Percentiles rank a stretch among this genome's conserved stretches.
These are phyloP conservation scores for Aquanectria penicillioides DNA, from an alignment of 2,329 filamentous ascomycete genomes.

Conservation along the genomic window DNA sequence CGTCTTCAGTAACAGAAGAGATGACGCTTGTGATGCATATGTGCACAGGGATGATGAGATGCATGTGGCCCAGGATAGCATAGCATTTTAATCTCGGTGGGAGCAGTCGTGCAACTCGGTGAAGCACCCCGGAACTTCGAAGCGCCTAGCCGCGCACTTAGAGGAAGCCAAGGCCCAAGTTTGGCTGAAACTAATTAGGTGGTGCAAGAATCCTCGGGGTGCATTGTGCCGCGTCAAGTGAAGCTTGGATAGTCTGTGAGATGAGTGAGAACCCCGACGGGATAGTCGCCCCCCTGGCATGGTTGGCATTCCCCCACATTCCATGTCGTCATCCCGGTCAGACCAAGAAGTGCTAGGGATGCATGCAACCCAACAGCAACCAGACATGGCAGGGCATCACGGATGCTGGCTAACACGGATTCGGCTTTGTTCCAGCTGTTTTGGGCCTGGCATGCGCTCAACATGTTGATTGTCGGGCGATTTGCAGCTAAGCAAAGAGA, in stretches of 20 bases:
- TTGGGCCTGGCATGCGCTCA: constrained; percentile 35
- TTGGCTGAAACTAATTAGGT: too few relatives aligned
- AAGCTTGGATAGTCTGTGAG: too few relatives aligned
- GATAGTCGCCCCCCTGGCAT: too few relatives aligned
- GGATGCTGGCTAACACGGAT: constrained; percentile 17
- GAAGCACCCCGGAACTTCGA: constrained; percentile 1
- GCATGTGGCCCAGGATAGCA: too few relatives aligned
- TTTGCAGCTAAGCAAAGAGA: too few relatives aligned
- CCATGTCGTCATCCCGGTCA: constrained; percentile 47
- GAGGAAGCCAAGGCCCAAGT: too few relatives aligned
- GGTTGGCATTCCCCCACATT: constrained; percentile 45
- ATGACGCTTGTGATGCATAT: constrained; percentile 14
- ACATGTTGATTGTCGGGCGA: constrained; percentile 2
- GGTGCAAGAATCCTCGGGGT: too few relatives aligned
- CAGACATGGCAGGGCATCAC: constrained; percentile 32
- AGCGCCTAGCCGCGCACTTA: constrained; percentile 11
- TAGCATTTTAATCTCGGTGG: too few relatives aligned
- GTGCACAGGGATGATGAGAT: constrained; percentile 5
- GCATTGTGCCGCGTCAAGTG: too few relatives aligned
- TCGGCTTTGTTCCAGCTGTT: too few relatives aligned
- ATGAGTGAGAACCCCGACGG: too few relatives aligned
- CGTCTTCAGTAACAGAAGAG: constrained; percentile 2
- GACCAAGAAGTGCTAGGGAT: constrained; percentile 37
- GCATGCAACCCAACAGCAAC: constrained; percentile 35
- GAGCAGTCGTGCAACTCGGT: neutral